Base-by-base conservation (phyloP, 768 basidiomycete species). In the Rhodosporidiobolus sp. region DNA sequence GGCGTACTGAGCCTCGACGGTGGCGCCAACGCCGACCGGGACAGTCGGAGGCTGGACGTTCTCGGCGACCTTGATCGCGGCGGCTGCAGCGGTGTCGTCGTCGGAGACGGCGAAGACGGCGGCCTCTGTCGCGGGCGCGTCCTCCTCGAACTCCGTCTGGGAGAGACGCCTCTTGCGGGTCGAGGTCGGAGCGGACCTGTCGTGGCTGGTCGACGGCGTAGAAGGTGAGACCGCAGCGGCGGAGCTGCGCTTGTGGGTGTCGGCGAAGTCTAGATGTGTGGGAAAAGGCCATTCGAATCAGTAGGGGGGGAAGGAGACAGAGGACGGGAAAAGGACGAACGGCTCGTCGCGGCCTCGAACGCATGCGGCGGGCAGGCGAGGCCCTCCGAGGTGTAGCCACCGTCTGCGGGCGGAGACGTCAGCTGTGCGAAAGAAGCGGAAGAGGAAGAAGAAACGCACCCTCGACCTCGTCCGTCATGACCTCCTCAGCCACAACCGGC, bases 141-240 rank as follows among this genome's bases (percentile, higher is more conserved):
- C 22, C 14, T 38, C 63, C 9, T 53, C 63, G 43, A 70, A 17
- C 48, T 62, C 59, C 20, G 59, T 65, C 28, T 65, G 59, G 50
- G 52, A 54, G 52, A 71, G 28, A n/a, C 58, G 70, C 32, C 70
- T 50, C 55, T 71, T 71, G 46, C 58, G 64, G 20, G 38, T 26
- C 43, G 67, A 35, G 22, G 48, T 35, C 19, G 45, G 14, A 12
- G 48, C 17, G 19, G 62, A 14, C 19, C 32, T 10, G 49, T n/a
- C 8, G 38, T 24, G 26, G 58, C 7, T 17, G 35, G 38, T 16
- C 26, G 58, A 26, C 14, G 32, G 30, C 56, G 46, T 48, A 8
- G 46, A 48, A 8, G 46, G 20, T 17, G 46, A 48, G 38, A 7
- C 38, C 8, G 38, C 8, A 7, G 38, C 14, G 38, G 7, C 8